These are phyloP conservation scores for Saccharomycopsis guyanensis DNA, from an alignment of 805 yeast species.

Conservation along the genomic window DNA sequence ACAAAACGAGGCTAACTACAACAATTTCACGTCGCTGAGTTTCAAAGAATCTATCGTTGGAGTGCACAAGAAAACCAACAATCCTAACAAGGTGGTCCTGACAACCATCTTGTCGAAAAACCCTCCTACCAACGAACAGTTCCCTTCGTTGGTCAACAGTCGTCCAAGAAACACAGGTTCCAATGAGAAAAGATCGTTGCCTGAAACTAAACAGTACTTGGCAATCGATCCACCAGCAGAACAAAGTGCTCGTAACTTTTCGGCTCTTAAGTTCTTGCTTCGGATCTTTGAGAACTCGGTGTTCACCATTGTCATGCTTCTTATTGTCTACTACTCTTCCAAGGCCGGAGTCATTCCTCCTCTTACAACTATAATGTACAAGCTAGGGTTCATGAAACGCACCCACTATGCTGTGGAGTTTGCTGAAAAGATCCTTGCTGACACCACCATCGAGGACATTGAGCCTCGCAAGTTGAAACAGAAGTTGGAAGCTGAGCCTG, in stretches of 20 bases:
- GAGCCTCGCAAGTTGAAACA: constrained; percentile 4
- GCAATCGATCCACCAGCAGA: constrained; percentile 15
- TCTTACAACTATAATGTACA: constrained; percentile 25
- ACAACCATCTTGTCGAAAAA: constrained; percentile 1
- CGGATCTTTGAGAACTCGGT: constrained; percentile 44
- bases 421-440: constrained; percentile 26
- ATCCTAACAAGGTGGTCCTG: neutral
- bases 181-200: constrained; percentile 8
- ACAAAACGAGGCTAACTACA: neutral
- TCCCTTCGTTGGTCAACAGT: constrained; percentile 15
- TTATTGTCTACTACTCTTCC: constrained; percentile 32
- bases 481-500: constrained; percentile 2
- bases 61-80: constrained; percentile 34
- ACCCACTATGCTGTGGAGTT: constrained; percentile 30
- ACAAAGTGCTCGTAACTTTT: neutral
- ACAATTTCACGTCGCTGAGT: constrained; percentile 23
- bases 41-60: constrained; percentile 40
- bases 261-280: constrained; percentile 22
- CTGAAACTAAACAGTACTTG: neutral
- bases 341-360: constrained; percentile 32
- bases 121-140: neutral
- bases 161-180: constrained; percentile 21
- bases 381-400: constrained; percentile 29
- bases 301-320: constrained; percentile 34
- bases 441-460: too few species aligned